A percentile compares a stretch with the other conserved stretches of the same genome.
Conservation (phyloP, 495 filamentous ascomycete genomes). For the Stereocaulon alpinum region DNA sequence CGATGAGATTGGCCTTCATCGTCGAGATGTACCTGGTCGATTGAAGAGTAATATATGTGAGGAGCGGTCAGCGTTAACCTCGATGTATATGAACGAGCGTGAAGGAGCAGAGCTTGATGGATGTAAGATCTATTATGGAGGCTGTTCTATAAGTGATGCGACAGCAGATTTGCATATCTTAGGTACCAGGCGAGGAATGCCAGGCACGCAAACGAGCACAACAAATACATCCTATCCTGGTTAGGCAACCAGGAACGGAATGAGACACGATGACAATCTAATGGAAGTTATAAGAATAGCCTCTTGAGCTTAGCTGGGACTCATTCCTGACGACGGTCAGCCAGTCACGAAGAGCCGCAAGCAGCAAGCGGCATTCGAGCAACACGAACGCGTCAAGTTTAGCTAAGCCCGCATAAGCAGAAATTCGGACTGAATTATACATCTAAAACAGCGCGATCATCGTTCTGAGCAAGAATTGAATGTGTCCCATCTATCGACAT, state of each 20-base stretch:
- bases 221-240: constrained; percentile 17
- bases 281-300: neutral
- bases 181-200: constrained; percentile 21
- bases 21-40: neutral
- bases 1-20: constrained; percentile 11
- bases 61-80: neutral
- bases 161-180: constrained; percentile 20
- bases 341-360: constrained; percentile 1
- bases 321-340: neutral
- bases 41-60: constrained; percentile 4
- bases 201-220: constrained; percentile 22
- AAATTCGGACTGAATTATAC: neutral
- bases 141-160: constrained; percentile 21
- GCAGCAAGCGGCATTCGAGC: neutral
- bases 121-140: constrained; percentile 9
- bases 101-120: constrained; percentile 20
- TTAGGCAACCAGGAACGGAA: constrained; percentile 12
- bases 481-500: constrained; percentile 62
- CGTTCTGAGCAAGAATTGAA: constrained; percentile 7
- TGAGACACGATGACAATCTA: constrained; percentile 5
- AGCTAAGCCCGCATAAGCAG: neutral
- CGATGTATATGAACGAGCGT: constrained; percentile 20
- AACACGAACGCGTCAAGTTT: constrained; percentile 2
- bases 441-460: neutral
- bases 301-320: neutral